phyloP scores from a whole-genome alignment of 2,329 filamentous ascomycete species.

The Sarocladium oryzae region DNA sequence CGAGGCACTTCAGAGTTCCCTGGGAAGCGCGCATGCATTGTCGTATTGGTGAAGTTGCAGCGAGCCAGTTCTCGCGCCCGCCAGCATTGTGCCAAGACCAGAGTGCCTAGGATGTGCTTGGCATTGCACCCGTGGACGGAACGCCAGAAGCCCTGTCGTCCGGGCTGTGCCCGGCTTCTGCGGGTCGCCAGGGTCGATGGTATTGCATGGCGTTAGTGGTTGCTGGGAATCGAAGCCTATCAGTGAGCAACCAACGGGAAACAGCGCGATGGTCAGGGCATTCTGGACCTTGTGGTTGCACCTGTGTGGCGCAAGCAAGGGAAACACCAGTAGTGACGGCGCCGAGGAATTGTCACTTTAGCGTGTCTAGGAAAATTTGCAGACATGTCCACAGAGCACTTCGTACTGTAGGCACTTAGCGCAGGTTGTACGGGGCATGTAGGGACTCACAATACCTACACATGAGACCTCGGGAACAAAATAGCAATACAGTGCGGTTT shows the following conservation, averaged over 20 bases:
- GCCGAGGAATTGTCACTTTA: no score
- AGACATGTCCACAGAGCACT: no score
- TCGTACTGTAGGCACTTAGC: no score
- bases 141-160: background rate
- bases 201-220: background rate
- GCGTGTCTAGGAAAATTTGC: no score
- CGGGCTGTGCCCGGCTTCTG: background rate
- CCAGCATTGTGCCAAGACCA: background rate
- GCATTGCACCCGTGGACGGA: background rate
- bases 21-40: no score
- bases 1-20: background rate
- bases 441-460: no score
- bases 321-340: no score
- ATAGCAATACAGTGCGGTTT: no score
- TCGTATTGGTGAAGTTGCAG: background rate
- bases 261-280: slow-evolving; percentile 2
- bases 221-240: no score
- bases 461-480: no score
- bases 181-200: background rate
- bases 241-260: background rate
- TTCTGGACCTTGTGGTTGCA: background rate
- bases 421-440: no score
- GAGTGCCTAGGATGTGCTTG: background rate
- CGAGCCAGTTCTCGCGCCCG: background rate
- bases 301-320: no score